phyloP scores from a whole-genome alignment of 805 yeast genomes.

The Ogataea angusta region DNA sequence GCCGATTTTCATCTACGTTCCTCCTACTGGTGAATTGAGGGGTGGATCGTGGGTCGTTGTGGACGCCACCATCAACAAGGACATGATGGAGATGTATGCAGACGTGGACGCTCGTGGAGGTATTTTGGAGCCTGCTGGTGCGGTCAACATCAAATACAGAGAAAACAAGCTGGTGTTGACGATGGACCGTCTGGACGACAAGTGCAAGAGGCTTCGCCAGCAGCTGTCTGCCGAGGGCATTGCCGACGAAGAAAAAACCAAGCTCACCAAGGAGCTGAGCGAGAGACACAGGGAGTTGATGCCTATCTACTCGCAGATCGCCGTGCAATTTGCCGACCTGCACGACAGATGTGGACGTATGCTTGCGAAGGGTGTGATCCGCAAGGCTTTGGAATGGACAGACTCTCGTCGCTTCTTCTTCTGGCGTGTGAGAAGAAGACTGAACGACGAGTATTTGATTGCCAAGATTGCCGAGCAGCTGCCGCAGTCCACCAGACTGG shows the following conservation, averaged over 20 bases:
- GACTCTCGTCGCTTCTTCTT: conserved; percentile 93
- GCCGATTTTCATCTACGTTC: conserved; percentile 95
- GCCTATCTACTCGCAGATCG: conserved; percentile 88
- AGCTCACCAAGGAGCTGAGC: conserved; percentile 59
- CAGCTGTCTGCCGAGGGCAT: conserved; percentile 53
- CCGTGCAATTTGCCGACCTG: conserved; percentile 95
- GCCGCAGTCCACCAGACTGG: conserved; percentile 57
- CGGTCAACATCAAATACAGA: conserved; percentile 98
- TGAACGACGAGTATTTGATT: conserved; percentile 86
- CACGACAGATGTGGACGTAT: conserved; percentile 98
- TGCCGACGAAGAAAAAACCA: conserved; percentile 62
- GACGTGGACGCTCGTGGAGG: conserved; percentile 95
- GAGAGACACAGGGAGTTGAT: conserved; percentile 76
- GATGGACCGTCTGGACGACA: conserved; percentile 83
- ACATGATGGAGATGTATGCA: conserved; percentile 99
- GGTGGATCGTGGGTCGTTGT: conserved; percentile 99
- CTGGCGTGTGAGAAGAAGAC: conserved; percentile 97
- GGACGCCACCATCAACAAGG: conserved; percentile 95
- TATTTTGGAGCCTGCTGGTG: conserved; percentile 98
- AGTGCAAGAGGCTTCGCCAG: conserved; percentile 64
- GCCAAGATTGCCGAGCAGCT: conserved; percentile 66
- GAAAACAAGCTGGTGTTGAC: conserved; percentile 88
- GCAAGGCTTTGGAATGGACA: conserved; percentile 80
- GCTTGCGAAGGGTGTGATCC: conserved; percentile 90
- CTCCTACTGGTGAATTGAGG: conserved; percentile 97